A percentile compares a stretch with the other conserved stretches of the same genome.
Evolutionary conservation across 495 filamentous ascomycete genomes (phyloP).

Genomic region (Daldinia childiae): DNA sequence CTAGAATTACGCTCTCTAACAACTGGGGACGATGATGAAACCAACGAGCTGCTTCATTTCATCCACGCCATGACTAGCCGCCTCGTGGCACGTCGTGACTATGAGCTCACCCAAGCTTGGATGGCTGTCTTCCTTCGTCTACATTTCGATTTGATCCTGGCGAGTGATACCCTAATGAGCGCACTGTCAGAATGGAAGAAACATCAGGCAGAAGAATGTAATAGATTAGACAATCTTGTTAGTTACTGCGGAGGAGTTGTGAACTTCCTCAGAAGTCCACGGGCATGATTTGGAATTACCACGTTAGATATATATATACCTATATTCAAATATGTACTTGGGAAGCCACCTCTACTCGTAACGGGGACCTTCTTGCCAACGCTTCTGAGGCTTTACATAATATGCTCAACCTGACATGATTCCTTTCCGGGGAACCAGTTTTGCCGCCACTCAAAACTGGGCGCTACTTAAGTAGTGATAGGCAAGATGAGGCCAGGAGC

Average conservation of each 20-base stretch:
- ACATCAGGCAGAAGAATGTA: slow-evolving; percentile 72
- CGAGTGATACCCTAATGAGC: slow-evolving; percentile 52
- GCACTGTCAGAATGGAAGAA: slow-evolving; percentile 71
- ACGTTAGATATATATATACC: slow-evolving; percentile 1
- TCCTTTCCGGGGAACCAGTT: too few relatives aligned
- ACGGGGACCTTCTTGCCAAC: too few relatives aligned
- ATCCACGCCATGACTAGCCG: slow-evolving; percentile 76
- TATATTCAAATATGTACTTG: too few relatives aligned
- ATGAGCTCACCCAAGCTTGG: slow-evolving; percentile 94
- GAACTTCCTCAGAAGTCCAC: slow-evolving; percentile 80
- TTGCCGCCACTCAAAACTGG: too few relatives aligned
- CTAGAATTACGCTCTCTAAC: slow-evolving; percentile 86
- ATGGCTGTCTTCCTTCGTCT: slow-evolving; percentile 89
- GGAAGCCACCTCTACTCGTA: too few relatives aligned
- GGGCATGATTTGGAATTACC: slow-evolving; percentile 47
- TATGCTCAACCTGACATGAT: too few relatives aligned
- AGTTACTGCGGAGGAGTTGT: slow-evolving; percentile 90
- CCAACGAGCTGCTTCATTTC: slow-evolving; percentile 68
- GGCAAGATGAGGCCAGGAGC: too few relatives aligned
- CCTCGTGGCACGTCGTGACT: slow-evolving; percentile 75
- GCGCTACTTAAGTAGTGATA: too few relatives aligned
- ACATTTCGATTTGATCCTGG: slow-evolving; percentile 66
- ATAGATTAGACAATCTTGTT: slow-evolving; percentile 76
- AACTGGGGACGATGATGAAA: slow-evolving; percentile 51
- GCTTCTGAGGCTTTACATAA: too few relatives aligned